Evolutionary conservation across 805 yeast genomes (phyloP), one percentile per base, ranked within the genome.

Genomic region (Candida peoriensis): DNA sequence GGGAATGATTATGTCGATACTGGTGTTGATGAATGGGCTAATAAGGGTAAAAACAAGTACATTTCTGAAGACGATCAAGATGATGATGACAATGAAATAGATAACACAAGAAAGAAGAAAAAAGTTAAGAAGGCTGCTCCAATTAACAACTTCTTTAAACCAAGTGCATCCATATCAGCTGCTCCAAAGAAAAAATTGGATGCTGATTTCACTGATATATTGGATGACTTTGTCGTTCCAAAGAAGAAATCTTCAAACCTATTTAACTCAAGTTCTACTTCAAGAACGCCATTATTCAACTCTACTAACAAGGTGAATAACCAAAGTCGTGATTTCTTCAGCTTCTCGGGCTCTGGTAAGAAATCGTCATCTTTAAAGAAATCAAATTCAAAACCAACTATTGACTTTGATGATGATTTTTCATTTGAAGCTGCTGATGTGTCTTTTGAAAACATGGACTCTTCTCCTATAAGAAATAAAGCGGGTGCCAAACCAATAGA

Each of bases 1-100:
- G 96, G 96, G 20, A 82, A 81, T 44, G 97, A 97, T 0, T 90
- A 90, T 52, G 89, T 87, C 2, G 97, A 93, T 49, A 83, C 83
- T 28, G 98, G 98, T 38, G 84, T 72, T 7, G 94, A 90, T 49
- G 95, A 87, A 40, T 87, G 95, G 89, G 94, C 79, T 39, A 69
- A 65, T 25, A 58, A 66, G 22, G 54, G 66, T 36, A 64, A 67
- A 35, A 73, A 70, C 28, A 33, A 41, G 24, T 61, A 67, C 34
- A 74, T 72, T 48, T 71, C 70, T 41, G 72, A 76, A n/a, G 81
- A 75, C 27, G 82, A 74, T 22, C 61, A 56, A 23, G 25, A 55
- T 50, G 19, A 35, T 30, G 15, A 30, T 4, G 35, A 19, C 17
- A 24, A 48, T 36, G 29, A 36, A 8, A 40, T 36, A 43, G 28